These are phyloP conservation scores for Fomitopsis serialis DNA, from an alignment of 768 basidiomycete species.

Conservation along the genomic window DNA sequence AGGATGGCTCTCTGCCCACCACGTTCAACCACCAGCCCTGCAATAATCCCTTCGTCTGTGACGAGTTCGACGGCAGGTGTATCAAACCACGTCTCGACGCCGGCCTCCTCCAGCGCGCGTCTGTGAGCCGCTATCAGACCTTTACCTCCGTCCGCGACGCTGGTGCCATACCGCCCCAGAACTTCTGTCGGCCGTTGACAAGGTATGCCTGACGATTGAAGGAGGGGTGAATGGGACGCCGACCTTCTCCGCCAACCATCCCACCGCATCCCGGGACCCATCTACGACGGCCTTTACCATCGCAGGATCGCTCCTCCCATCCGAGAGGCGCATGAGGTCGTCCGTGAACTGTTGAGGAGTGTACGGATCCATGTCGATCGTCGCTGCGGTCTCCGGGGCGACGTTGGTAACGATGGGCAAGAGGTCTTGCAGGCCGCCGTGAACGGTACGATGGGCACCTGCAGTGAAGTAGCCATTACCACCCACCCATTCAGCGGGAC, in stretches of 20 bases:
- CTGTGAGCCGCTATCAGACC: constrained; percentile 57
- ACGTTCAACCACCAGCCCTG: constrained; percentile 41
- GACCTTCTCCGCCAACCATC: constrained; percentile 50
- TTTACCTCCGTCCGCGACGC: constrained; percentile 62
- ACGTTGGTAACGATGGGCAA: constrained; percentile 48
- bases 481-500: constrained; percentile 56
- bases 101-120: constrained; percentile 39
- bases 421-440: constrained; percentile 55
- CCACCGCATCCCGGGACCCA: constrained; percentile 48
- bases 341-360: constrained; percentile 45
- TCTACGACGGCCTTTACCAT: constrained; percentile 50
- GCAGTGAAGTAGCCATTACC: constrained; percentile 74
- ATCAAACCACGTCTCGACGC: constrained; percentile 55
- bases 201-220: constrained; percentile 68
- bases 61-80: constrained; percentile 37
- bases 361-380: constrained; percentile 58
- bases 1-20: constrained; percentile 33
- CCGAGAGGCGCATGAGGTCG: constrained; percentile 59
- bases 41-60: constrained; percentile 33
- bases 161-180: constrained; percentile 66
- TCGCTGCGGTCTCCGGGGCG: constrained; percentile 32
- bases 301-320: constrained; percentile 40
- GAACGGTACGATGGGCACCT: constrained; percentile 61
- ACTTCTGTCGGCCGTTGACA: constrained; percentile 54
- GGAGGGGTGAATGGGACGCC: constrained; percentile 51